A percentile compares a stretch with the other conserved stretches of the same genome.
Conservation (phyloP, 805 yeast genomes). For the Kazachstania martiniae region DNA sequence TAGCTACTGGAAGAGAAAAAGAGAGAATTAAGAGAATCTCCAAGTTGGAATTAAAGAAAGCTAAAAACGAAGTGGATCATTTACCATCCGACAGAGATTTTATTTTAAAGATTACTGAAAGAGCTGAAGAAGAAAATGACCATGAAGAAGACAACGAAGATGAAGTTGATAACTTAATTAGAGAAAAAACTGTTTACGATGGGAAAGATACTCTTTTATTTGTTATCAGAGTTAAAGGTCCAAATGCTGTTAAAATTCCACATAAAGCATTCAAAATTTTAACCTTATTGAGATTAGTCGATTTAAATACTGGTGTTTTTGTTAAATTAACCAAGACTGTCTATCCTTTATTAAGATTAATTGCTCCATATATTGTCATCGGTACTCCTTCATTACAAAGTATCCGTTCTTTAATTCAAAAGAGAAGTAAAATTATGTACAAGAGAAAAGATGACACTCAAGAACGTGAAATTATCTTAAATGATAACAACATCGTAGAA, state of each 20-base stretch:
- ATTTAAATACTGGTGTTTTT: constrained; percentile 60
- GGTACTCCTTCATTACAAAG: constrained; percentile 69
- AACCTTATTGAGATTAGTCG: constrained; percentile 47
- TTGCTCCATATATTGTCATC: constrained; percentile 62
- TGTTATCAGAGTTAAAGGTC: constrained; percentile 58
- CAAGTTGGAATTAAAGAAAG: constrained; percentile 36
- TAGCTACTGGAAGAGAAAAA: constrained; percentile 55
- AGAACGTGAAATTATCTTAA: constrained; percentile 40
- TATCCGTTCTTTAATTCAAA: constrained; percentile 62
- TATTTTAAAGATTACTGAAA: constrained; percentile 26
- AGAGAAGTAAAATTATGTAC: constrained; percentile 52
- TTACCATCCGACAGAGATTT: constrained; percentile 26
- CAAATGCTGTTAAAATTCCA: constrained; percentile 55
- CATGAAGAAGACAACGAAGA: constrained; percentile 8
- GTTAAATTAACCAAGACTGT: constrained; percentile 51
- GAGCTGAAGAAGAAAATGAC: constrained; percentile 9
- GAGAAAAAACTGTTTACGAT: constrained; percentile 28
- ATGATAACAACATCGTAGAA: constrained; percentile 68
- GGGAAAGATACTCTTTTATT: constrained; percentile 45
- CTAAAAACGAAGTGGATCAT: constrained; percentile 16
- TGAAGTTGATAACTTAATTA: constrained; percentile 24
- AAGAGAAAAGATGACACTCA: constrained; percentile 18
- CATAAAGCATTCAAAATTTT: constrained; percentile 50
- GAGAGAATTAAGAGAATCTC: constrained; percentile 57
- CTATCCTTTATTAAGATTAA: constrained; percentile 51